Base-by-base conservation (phyloP, 345 rosid genomes). In the Hypericum androsaemum region DNA sequence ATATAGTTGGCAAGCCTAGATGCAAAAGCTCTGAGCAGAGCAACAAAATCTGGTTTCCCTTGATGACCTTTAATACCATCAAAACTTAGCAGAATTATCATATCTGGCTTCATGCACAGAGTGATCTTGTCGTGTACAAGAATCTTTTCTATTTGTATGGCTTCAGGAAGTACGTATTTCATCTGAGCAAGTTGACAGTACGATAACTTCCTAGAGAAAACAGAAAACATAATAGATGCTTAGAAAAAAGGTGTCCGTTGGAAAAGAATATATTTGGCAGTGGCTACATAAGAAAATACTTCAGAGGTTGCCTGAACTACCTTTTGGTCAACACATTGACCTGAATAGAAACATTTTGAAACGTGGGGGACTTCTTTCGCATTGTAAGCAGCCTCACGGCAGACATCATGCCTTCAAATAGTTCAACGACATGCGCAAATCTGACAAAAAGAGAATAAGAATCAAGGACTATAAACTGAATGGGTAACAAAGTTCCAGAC, bases 81-180 rank as follows among this genome's bases (percentile, higher is more conserved):
- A 46, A 72, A 57, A 8, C 57, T 56, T 72, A 80, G 43, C 10
- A 59, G 17, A 47, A 77, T 56, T 67, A 62, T 60, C 66, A 80
- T 58, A 35, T 69, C 80, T 49, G 67, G 69, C 69, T 54, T 66
- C 82, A 72, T 57, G 64, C 74, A 74, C 0, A 64, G 64, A 11
- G 82, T 71, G 62, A 62, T 59, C 70, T 64, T 56, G 59, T 80
- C 74, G 48, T 65, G 78, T 38, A 74, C 66, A 38, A 77, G 67
- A 63, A 74, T 63, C 62, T 63, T 72, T 36, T 80, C 74, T 15
- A 61, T 52, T 49, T 58, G 67, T 44, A 77, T 45, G 43, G 66
- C 78, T 61, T 74, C 82, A 12, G 76, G 76, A 56, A 74, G 76
- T 60, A 77, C 3, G 28, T 67, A 77, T 47, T 74, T 77, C 37